These are phyloP conservation scores for Hordeum pubiflorum DNA, from an alignment of 202 grass and related monocot genomes.

Conservation along the genomic window DNA sequence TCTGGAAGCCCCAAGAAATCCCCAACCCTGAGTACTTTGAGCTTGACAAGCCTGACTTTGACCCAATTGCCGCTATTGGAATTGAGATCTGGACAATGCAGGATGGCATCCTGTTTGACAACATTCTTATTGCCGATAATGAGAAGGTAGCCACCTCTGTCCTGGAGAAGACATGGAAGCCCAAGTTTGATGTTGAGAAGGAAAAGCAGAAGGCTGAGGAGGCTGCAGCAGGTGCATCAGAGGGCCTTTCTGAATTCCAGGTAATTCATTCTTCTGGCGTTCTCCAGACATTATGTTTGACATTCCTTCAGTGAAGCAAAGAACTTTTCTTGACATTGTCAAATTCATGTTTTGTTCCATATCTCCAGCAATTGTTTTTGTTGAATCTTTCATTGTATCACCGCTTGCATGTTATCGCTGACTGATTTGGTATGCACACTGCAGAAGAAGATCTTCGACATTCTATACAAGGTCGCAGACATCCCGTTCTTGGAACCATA, in stretches of 20 bases:
- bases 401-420: background rate
- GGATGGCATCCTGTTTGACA: slow-evolving; percentile 76
- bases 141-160: slow-evolving; percentile 70
- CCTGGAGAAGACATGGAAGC: slow-evolving; percentile 71
- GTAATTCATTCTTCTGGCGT: slow-evolving; percentile 14
- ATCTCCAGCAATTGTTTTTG: background rate
- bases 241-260: slow-evolving; percentile 70
- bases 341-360: background rate
- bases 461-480: slow-evolving; percentile 72
- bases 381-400: background rate
- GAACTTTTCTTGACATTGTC: background rate
- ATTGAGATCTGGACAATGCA: slow-evolving; percentile 54
- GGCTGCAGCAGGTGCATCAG: slow-evolving; percentile 31
- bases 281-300: background rate
- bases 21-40: slow-evolving; percentile 88
- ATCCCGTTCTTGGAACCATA: slow-evolving; percentile 71
- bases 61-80: slow-evolving; percentile 74
- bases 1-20: slow-evolving; percentile 92
- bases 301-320: background rate
- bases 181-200: slow-evolving; percentile 76
- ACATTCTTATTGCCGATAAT: slow-evolving; percentile 72
- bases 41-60: slow-evolving; percentile 70
- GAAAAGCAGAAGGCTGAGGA: slow-evolving; percentile 81
- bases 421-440: slow-evolving; percentile 11
- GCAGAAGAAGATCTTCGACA: slow-evolving; percentile 88